These are phyloP conservation scores for Nepenthes mirabilis DNA, from an alignment of 148 eudicot species.

Conservation along the genomic window DNA sequence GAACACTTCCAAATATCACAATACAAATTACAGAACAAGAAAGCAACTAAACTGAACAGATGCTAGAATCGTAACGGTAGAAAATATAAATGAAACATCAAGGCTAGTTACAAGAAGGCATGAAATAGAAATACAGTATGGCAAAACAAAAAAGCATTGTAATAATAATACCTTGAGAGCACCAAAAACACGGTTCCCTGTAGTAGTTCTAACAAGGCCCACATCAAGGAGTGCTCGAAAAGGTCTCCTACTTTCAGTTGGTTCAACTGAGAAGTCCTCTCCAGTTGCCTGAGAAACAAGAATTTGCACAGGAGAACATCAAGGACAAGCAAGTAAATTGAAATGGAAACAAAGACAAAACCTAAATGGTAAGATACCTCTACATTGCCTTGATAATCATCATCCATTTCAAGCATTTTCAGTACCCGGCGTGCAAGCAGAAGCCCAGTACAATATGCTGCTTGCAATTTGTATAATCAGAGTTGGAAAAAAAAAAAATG, in stretches of 20 bases:
- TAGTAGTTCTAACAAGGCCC: slow-evolving; percentile 71
- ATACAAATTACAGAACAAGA: not conserved
- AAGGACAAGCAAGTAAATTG: not conserved
- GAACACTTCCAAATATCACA: not conserved
- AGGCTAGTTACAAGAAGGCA: not conserved
- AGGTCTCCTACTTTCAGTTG: slow-evolving; percentile 66
- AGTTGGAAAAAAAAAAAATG: not conserved
- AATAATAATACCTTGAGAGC: slow-evolving; percentile 55
- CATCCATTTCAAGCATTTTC: slow-evolving; percentile 62
- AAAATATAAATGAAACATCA: not conserved
- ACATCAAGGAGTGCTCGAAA: slow-evolving; percentile 89
- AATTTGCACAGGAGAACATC: not conserved
- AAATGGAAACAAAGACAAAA: not conserved
- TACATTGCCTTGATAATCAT: slow-evolving; percentile 63
- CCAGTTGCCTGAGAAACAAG: slow-evolving; percentile 46
- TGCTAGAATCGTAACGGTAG: not conserved
- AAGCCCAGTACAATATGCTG: slow-evolving; percentile 77
- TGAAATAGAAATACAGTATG: too few species aligned
- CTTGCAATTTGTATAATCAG: not conserved
- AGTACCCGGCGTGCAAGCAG: slow-evolving; percentile 59
- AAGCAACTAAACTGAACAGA: not conserved
- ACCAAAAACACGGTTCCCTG: slow-evolving; percentile 85
- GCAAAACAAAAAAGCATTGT: not conserved
- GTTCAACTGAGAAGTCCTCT: slow-evolving; percentile 81
- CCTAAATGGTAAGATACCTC: slow-evolving; percentile 27